Conservation (phyloP, 345 rosid species). For the Rubroshorea leprosula region DNA sequence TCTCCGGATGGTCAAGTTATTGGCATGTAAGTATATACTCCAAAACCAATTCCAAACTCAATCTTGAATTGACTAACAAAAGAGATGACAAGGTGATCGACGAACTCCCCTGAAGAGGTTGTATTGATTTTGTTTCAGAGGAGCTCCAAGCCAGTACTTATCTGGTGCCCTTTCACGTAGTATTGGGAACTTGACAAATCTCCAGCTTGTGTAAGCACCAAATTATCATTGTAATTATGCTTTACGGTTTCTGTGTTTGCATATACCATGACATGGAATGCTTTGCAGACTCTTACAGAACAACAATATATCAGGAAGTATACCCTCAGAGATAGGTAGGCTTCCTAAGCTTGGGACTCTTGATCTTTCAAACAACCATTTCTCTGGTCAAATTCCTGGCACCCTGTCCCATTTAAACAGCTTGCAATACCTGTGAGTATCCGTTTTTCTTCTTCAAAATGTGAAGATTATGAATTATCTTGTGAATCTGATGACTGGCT, state of each 20-base stretch:
- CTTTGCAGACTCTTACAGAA: slow-evolving; percentile 65
- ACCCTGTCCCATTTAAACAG: slow-evolving; percentile 43
- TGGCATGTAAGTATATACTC: slow-evolving; percentile 54
- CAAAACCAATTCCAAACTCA: neutral
- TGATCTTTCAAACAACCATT: slow-evolving; percentile 76
- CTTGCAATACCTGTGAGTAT: slow-evolving; percentile 73
- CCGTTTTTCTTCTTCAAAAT: neutral
- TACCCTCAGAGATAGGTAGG: slow-evolving; percentile 72
- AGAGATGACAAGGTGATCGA: neutral
- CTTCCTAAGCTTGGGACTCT: slow-evolving; percentile 64
- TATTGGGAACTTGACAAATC: slow-evolving; percentile 73
- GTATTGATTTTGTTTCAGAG: slow-evolving; percentile 39
- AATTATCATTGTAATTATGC: neutral
- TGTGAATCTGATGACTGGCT: neutral
- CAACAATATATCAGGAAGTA: slow-evolving; percentile 67
- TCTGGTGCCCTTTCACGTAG: slow-evolving; percentile 68
- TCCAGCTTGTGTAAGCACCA: slow-evolving; percentile 67
- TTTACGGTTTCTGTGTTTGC: neutral
- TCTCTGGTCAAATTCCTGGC: slow-evolving; percentile 61
- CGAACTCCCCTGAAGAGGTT: slow-evolving; percentile 2
- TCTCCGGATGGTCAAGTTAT: slow-evolving; percentile 55
- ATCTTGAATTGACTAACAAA: neutral
- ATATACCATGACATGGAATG: slow-evolving; percentile 3
- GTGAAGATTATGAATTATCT: neutral
- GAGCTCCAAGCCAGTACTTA: slow-evolving; percentile 75